Conservation (phyloP, 2,329 filamentous ascomycete species). For the Nectriaceae sp. region DNA sequence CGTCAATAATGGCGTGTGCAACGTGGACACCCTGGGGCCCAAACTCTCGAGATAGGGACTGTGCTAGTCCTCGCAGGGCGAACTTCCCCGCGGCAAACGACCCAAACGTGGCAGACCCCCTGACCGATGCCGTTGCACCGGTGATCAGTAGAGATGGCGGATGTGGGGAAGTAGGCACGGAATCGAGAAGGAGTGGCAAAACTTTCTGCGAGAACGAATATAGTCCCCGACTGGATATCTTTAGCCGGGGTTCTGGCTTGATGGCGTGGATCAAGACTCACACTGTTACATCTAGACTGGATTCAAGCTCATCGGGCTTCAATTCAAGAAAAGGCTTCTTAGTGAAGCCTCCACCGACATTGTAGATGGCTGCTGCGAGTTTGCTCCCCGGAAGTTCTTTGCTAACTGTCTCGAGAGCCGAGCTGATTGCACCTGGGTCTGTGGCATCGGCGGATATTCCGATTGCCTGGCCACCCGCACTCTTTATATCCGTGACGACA, state of each 20-base stretch:
- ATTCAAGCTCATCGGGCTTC: conserved; percentile 50
- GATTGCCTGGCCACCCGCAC: conserved; percentile 66
- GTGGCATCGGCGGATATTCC: conserved; percentile 60
- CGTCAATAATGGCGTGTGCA: conserved; percentile 80
- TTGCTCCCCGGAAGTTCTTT: conserved; percentile 56
- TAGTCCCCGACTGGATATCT: conserved; percentile 57
- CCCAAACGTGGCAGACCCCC: conserved; percentile 68
- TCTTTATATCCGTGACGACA: conserved; percentile 70
- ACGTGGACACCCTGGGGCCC: conserved; percentile 84
- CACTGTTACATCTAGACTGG: conserved; percentile 49
- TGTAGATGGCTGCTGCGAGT: conserved; percentile 69
- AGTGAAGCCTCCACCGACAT: conserved; percentile 57
- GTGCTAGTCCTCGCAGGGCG: conserved; percentile 71
- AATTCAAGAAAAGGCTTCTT: conserved; percentile 61
- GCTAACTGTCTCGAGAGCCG: conserved; percentile 64
- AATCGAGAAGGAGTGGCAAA: conserved; percentile 69
- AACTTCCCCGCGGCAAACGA: conserved; percentile 81
- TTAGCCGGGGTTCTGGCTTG: not conserved
- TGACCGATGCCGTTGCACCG: conserved; percentile 79
- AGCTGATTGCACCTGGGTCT: conserved; percentile 49
- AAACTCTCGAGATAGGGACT: conserved; percentile 80
- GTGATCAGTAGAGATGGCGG: conserved; percentile 85
- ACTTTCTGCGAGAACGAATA: conserved; percentile 75
- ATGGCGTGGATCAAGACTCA: conserved; percentile 33
- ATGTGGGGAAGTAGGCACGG: conserved; percentile 53